Evolutionary conservation across 208 protist species (phyloP).

Genomic region (Acanthamoeba culbertsoni): DNA sequence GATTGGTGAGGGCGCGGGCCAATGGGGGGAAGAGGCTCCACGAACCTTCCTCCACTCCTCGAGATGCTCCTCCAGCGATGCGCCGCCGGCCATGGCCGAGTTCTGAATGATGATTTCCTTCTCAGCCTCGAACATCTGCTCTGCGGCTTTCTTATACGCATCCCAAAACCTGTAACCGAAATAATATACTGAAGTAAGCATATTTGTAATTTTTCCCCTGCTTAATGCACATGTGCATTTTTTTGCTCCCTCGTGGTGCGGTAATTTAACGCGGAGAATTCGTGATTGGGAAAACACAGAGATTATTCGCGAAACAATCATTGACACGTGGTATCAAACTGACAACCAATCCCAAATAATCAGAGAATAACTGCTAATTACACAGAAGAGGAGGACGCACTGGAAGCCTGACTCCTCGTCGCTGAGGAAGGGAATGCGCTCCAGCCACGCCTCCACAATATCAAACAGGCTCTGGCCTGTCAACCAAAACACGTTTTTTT

Average conservation of each 20-base stretch:
- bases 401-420: not conserved
- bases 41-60: slow-evolving; percentile 71
- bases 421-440: slow-evolving; percentile 71
- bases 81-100: slow-evolving; percentile 52
- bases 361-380: too few species aligned
- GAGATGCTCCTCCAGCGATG: slow-evolving; percentile 36
- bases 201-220: not conserved
- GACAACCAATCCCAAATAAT: too few species aligned
- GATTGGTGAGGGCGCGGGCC: too few species aligned
- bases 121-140: slow-evolving; percentile 68
- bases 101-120: slow-evolving; percentile 59
- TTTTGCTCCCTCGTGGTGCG: too few species aligned
- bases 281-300: too few species aligned
- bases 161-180: not conserved
- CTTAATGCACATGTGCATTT: too few species aligned
- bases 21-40: too few species aligned
- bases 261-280: too few species aligned
- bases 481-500: slow-evolving; percentile 32
- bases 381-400: not conserved
- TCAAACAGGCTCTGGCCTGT: slow-evolving; percentile 59
- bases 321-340: too few species aligned
- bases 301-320: too few species aligned
- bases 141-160: slow-evolving; percentile 14
- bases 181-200: not conserved
- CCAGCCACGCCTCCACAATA: slow-evolving; percentile 75